phyloP scores from a whole-genome alignment of 1,139 yeast species.

The Kodamaea plutei region DNA sequence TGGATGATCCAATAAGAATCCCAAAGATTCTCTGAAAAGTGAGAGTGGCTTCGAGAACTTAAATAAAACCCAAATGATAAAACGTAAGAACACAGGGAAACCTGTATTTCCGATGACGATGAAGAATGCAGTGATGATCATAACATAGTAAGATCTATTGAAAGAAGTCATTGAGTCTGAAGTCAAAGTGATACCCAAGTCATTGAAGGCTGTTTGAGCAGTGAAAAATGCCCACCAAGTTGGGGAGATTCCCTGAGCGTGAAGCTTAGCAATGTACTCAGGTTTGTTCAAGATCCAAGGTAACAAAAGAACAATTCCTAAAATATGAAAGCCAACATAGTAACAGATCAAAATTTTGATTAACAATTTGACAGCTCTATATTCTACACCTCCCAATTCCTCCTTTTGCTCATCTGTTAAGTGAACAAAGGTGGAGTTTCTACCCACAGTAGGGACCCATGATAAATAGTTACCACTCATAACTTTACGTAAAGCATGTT shows the following conservation, averaged over 20 bases:
- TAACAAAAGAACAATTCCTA: slow-evolving; percentile 54
- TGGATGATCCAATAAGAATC: slow-evolving; percentile 89
- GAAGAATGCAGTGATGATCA: slow-evolving; percentile 61
- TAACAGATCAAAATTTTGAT: slow-evolving; percentile 63
- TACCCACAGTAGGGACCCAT: slow-evolving; percentile 91
- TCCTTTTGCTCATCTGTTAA: slow-evolving; percentile 81
- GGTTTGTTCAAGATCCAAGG: slow-evolving; percentile 59
- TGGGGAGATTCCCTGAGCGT: slow-evolving; percentile 58
- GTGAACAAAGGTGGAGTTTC: slow-evolving; percentile 88
- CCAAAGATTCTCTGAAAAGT: slow-evolving; percentile 68
- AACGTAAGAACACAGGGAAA: slow-evolving; percentile 76
- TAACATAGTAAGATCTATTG: slow-evolving; percentile 56
- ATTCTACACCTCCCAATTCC: slow-evolving; percentile 96
- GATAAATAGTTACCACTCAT: slow-evolving; percentile 70
- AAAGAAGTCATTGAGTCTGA: slow-evolving; percentile 74
- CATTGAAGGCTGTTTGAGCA: slow-evolving; percentile 72
- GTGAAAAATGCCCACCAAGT: slow-evolving; percentile 95
- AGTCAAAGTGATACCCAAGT: slow-evolving; percentile 77
- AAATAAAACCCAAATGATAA: slow-evolving; percentile 75
- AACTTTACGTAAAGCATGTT: slow-evolving; percentile 10
- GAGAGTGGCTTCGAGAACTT: slow-evolving; percentile 65
- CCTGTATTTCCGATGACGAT: slow-evolving; percentile 92
- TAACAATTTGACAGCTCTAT: slow-evolving; percentile 77
- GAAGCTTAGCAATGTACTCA: slow-evolving; percentile 40
- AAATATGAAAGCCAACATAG: slow-evolving; percentile 70